Evolutionary conservation across 345 rosid species (phyloP).

Genomic region (Excoecaria agallocha): DNA sequence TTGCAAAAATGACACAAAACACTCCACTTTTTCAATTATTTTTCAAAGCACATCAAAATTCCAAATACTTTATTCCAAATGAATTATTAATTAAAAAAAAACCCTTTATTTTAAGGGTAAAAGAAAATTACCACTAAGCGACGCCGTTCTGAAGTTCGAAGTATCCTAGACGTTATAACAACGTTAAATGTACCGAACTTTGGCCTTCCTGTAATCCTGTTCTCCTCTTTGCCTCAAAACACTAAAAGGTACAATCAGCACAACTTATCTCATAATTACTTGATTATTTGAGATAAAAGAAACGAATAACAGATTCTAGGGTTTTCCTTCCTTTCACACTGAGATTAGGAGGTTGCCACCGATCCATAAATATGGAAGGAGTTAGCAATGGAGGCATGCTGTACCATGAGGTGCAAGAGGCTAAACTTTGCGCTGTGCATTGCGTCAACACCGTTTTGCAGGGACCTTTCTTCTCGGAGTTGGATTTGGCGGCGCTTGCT

Average conservation of each 20-base stretch:
- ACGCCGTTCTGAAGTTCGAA: no score
- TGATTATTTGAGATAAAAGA: background rate
- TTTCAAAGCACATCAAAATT: no score
- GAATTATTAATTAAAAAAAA: no score
- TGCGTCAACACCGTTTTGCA: constrained; percentile 94
- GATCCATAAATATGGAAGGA: constrained; percentile 50
- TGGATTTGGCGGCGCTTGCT: constrained; percentile 91
- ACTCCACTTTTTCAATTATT: no score
- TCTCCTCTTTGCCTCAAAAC: background rate
- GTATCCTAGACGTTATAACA: no score
- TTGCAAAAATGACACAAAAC: no score
- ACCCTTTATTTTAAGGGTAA: no score
- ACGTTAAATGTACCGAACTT: no score
- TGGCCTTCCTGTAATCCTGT: background rate
- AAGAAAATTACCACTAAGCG: no score
- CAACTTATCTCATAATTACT: background rate
- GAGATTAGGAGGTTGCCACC: background rate
- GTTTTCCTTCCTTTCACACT: background rate
- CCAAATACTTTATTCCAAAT: no score
- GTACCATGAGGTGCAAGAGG: constrained; percentile 98
- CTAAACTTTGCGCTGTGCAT: constrained; percentile 97
- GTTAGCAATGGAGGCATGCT: constrained; percentile 89
- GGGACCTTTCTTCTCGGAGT: constrained; percentile 94
- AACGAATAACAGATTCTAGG: constrained; percentile 3
- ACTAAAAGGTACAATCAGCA: background rate